Evolutionary conservation across 495 filamentous ascomycete genomes (phyloP).

Genomic region (Aspergillus panamensis): DNA sequence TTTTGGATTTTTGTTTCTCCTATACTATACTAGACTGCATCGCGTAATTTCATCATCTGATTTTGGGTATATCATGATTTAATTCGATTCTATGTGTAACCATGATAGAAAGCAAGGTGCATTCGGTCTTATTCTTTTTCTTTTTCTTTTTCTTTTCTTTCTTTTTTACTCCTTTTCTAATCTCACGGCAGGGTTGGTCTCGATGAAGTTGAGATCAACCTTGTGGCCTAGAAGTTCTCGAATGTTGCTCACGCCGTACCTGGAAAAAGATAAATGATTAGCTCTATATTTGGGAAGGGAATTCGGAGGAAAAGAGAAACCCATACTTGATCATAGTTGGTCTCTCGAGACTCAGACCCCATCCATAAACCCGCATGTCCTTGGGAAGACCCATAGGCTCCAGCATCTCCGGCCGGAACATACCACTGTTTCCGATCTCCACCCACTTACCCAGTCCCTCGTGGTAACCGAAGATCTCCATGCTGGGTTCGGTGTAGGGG

Average conservation of each 20-base stretch:
- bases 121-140: neutral
- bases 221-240: constrained; percentile 83
- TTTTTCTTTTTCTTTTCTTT: constrained; percentile 14
- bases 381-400: constrained; percentile 84
- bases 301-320: constrained; percentile 8
- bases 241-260: constrained; percentile 77
- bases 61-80: constrained; percentile 17
- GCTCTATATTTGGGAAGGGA: neutral
- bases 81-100: constrained; percentile 12
- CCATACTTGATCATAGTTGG: constrained; percentile 97
- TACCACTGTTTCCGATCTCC: constrained; percentile 96
- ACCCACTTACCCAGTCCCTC: constrained; percentile 86
- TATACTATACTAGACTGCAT: constrained; percentile 1
- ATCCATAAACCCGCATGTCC: constrained; percentile 86
- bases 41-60: constrained; percentile 11
- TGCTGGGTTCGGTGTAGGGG: constrained; percentile 94
- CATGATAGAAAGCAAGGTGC: constrained; percentile 3
- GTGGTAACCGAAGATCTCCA: constrained; percentile 96
- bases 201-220: constrained; percentile 76
- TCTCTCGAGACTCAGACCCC: constrained; percentile 84
- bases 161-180: constrained; percentile 66
- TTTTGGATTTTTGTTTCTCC: constrained; percentile 9
- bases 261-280: constrained; percentile 13
- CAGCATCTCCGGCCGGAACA: constrained; percentile 97
- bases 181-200: constrained; percentile 77